Base-by-base conservation (phyloP, 208 protist species). In the Acanthamoeba triangularis region DNA sequence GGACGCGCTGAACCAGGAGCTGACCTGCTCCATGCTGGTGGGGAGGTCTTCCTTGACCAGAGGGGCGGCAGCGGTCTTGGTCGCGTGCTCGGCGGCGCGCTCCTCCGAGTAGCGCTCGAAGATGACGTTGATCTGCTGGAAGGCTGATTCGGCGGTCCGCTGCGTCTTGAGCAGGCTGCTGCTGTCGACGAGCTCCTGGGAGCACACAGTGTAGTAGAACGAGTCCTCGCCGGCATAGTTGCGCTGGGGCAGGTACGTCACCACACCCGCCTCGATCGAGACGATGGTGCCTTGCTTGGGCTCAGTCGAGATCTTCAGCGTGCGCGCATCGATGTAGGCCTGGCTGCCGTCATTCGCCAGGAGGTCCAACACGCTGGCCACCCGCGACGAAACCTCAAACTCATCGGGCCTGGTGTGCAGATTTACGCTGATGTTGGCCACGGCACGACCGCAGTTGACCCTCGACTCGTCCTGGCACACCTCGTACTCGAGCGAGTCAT, bases 401-500 rank as follows among this genome's bases (percentile, higher is more conserved):
- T 35, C 14, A 44, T 90, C 84, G 10, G 49, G 20, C 7, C 14
- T 35, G 41, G 59, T 37, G 84, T 33, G 84, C 54, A 35, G 84
- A 23, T 0, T 90, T 7, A 90, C 52, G 28, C 6, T 65, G 49
- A 90, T 90, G 59, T 65, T 23, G 11, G 35, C 84, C n/a, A 69
- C 30, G 20, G 84, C 84, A 1, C 84, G 25, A 11, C 49, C 84
- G 52, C 84, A 90, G 84, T 90, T 90, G n/a, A 67, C 84, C 30
- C 84, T 14, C 30, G 20, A 20, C 52, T 18, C 59, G 52, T 90
- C 84, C 59, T 90, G 84, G 10, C 84, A 90, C 84, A 90, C 84
- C 30, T 90, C 84, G 84, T 90, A 90, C 84, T 90, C 84, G 49
- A 90, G 16, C 11, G 84, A 90, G n/a, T 90, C 84, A 33, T 65